Conservation (phyloP, 2,329 filamentous ascomycete genomes). For the Stagonosporopsis chrysanthemi region DNA sequence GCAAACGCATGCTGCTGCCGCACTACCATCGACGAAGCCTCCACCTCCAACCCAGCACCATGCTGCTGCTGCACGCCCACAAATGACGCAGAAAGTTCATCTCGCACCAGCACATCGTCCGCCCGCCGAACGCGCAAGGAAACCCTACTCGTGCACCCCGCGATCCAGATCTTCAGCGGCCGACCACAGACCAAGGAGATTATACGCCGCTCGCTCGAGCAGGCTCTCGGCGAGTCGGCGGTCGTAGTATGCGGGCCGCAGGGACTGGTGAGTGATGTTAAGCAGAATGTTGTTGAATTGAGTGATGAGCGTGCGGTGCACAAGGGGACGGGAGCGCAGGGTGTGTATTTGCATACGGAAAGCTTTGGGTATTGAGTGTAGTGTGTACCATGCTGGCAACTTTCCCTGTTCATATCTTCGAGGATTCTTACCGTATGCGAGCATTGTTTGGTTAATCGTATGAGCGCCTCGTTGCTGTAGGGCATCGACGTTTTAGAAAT, state of each 20-base stretch:
- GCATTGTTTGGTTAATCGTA: background rate
- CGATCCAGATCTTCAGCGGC: constrained; percentile 54
- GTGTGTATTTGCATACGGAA: constrained; percentile 67
- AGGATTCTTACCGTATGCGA: no score
- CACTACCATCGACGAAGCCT: constrained; percentile 51
- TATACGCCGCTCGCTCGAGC: constrained; percentile 64
- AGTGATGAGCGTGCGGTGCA: constrained; percentile 72
- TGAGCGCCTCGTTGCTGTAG: background rate
- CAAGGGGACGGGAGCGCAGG: constrained; percentile 71
- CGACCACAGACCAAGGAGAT: constrained; percentile 61
- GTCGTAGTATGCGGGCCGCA: constrained; percentile 69
- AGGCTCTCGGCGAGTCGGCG: constrained; percentile 67
- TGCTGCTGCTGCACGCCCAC: constrained; percentile 27
- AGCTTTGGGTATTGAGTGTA: constrained; percentile 59
- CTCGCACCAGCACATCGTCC: constrained; percentile 16
- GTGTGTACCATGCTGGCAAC: background rate
- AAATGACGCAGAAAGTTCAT: constrained; percentile 1
- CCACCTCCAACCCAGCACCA: constrained; percentile 10
- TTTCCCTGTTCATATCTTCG: background rate
- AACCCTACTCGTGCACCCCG: constrained; percentile 41
- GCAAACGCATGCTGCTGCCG: constrained; percentile 60
- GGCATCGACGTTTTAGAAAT: background rate
- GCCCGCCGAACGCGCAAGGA: constrained; percentile 18
- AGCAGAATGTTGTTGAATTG: constrained; percentile 62
- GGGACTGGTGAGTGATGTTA: constrained; percentile 63